Percentiles rank a stretch among this genome's conserved stretches.
phyloP scores from a whole-genome alignment of 2,329 filamentous ascomycete species.

The Trichoderma lentiforme region DNA sequence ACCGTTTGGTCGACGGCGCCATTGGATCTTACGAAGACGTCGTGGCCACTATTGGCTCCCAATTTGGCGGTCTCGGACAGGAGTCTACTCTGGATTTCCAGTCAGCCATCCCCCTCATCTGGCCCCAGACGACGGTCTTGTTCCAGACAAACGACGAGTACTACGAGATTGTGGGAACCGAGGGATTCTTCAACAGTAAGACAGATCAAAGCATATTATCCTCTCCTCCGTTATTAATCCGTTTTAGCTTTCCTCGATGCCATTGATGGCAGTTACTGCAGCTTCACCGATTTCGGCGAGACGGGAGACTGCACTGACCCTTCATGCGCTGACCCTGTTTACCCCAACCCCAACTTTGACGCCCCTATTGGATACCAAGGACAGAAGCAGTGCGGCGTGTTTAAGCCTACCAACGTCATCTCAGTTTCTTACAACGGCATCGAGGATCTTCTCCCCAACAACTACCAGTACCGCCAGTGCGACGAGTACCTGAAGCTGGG shows the following conservation, averaged over 20 bases:
- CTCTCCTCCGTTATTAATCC: background rate
- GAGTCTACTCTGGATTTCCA: background rate
- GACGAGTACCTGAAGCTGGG: conserved; percentile 55
- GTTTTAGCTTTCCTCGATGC: conserved; percentile 36
- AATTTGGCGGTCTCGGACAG: background rate
- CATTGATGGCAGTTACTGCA: conserved; percentile 43
- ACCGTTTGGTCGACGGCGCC: background rate
- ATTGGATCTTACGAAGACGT: background rate
- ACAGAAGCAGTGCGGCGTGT: conserved; percentile 42
- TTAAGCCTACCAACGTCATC: conserved; percentile 48
- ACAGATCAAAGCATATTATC: too few species aligned
- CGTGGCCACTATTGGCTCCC: background rate
- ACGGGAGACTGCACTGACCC: conserved; percentile 32
- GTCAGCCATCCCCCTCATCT: background rate
- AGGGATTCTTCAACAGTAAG: conserved; percentile 1
- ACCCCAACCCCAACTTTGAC: conserved; percentile 26
- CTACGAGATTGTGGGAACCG: background rate
- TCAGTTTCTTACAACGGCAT: conserved; percentile 52
- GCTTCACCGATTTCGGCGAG: conserved; percentile 26
- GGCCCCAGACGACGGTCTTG: background rate
- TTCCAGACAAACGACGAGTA: conserved; percentile 1
- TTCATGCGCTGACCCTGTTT: conserved; percentile 2
- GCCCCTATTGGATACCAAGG: conserved; percentile 38
- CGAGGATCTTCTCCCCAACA: conserved; percentile 45
- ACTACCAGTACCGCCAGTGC: conserved; percentile 51